A percentile compares a stretch with the other conserved stretches of the same genome.
phyloP scores from a whole-genome alignment of 2,329 filamentous ascomycete genomes.

The Cryphonectria carpinicola region DNA sequence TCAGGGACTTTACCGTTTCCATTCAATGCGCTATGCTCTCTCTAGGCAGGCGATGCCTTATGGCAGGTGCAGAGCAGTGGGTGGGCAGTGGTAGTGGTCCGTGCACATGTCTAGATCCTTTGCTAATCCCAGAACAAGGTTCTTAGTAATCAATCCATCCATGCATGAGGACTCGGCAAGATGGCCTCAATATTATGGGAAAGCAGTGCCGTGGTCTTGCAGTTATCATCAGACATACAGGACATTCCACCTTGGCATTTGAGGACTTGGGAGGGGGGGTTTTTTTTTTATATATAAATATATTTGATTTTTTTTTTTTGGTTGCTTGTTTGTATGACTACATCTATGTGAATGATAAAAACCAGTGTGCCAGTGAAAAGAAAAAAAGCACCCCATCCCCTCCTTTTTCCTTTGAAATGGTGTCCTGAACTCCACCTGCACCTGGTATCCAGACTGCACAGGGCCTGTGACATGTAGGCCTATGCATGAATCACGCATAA shows the following conservation, averaged over 20 bases:
- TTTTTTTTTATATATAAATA: not conserved
- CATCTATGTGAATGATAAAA: not conserved
- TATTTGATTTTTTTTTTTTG: not conserved
- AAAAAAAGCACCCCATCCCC: not conserved
- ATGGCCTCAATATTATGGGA: no score
- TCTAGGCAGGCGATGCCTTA: not conserved
- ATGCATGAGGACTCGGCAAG: not conserved
- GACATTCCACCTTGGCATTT: no score
- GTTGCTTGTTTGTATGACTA: not conserved
- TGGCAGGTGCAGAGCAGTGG: not conserved
- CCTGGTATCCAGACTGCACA: not conserved
- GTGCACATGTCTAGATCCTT: not conserved
- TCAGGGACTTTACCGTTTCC: not conserved
- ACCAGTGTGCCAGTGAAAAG: not conserved
- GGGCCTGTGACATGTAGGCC: not conserved
- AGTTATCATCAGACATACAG: no score
- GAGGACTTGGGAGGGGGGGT: no score
- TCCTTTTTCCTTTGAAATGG: not conserved
- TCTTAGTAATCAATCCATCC: not conserved
- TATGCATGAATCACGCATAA: not conserved
- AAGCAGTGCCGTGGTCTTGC: no score
- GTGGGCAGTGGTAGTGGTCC: not conserved
- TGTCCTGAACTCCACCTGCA: constrained; percentile 1
- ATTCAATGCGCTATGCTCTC: not conserved
- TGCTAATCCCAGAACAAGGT: not conserved